Evolutionary conservation across 495 filamentous ascomycete genomes (phyloP).

Genomic region (Penicillium macrosclerotiorum): DNA sequence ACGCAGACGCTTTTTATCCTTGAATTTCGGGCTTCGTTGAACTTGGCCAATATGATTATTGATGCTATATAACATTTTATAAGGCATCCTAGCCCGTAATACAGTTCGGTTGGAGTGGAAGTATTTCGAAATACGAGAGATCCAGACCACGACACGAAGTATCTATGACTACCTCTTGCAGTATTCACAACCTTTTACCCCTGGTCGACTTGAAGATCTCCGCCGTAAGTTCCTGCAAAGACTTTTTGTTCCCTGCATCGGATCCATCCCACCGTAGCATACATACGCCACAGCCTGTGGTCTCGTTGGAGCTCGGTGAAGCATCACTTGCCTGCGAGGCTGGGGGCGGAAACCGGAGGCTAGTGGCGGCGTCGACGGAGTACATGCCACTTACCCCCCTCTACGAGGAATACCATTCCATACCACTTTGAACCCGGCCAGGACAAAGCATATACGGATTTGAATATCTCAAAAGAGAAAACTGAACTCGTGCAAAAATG

Average conservation of each 20-base stretch:
- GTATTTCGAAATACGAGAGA: background rate
- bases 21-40: too few species aligned
- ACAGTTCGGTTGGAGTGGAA: too few species aligned
- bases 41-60: too few species aligned
- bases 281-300: constrained; percentile 22
- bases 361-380: constrained; percentile 45
- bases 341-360: constrained; percentile 31
- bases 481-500: constrained; percentile 21
- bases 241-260: constrained; percentile 13
- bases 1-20: too few species aligned
- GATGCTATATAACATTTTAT: too few species aligned
- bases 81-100: too few species aligned
- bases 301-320: constrained; percentile 19
- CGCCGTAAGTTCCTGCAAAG: constrained; percentile 14
- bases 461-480: constrained; percentile 8
- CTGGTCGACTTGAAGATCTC: constrained; percentile 19
- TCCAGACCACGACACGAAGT: background rate
- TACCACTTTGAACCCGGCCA: constrained; percentile 27
- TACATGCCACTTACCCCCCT: constrained; percentile 46
- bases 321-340: constrained; percentile 2
- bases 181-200: constrained; percentile 2
- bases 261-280: constrained; percentile 18
- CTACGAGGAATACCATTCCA: constrained; percentile 31
- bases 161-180: background rate
- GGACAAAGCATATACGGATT: too few species aligned